Evolutionary conservation across 257 asterid genomes (phyloP).

Genomic region (Penstemon barbatus): DNA sequence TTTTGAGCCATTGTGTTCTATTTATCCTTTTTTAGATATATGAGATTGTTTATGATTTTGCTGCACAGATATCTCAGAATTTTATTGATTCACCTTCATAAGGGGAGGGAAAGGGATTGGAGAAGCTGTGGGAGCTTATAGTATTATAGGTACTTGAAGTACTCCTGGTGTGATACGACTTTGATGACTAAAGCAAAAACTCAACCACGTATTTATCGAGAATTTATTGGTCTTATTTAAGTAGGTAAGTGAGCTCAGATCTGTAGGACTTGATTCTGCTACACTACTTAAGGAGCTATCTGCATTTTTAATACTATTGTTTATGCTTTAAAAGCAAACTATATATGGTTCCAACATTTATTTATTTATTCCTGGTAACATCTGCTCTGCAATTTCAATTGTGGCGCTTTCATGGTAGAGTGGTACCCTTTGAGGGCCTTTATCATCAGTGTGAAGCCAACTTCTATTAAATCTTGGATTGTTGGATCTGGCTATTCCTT

Average conservation of each 20-base stretch:
- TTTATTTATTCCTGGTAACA: slow-evolving; percentile 6
- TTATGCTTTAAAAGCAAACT: background rate
- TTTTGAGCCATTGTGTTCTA: too few species aligned
- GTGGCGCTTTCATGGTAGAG: background rate
- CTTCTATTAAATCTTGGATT: too few species aligned
- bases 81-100: background rate
- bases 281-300: background rate
- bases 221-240: slow-evolving; percentile 17
- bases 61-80: slow-evolving; percentile 21
- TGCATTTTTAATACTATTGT: slow-evolving; percentile 10
- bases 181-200: slow-evolving; percentile 13
- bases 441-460: too few species aligned
- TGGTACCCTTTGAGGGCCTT: too few species aligned
- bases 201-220: background rate
- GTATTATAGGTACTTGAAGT: background rate
- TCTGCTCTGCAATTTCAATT: slow-evolving; percentile 6
- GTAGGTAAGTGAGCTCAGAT: background rate
- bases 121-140: slow-evolving; percentile 20
- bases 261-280: too few species aligned
- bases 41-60: background rate
- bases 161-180: background rate
- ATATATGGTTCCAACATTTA: slow-evolving; percentile 21
- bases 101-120: background rate
- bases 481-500: too few species aligned
- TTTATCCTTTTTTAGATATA: too few species aligned